Conservation (phyloP, 352 stramenopile species). For the Phytophthora pinifolia region DNA sequence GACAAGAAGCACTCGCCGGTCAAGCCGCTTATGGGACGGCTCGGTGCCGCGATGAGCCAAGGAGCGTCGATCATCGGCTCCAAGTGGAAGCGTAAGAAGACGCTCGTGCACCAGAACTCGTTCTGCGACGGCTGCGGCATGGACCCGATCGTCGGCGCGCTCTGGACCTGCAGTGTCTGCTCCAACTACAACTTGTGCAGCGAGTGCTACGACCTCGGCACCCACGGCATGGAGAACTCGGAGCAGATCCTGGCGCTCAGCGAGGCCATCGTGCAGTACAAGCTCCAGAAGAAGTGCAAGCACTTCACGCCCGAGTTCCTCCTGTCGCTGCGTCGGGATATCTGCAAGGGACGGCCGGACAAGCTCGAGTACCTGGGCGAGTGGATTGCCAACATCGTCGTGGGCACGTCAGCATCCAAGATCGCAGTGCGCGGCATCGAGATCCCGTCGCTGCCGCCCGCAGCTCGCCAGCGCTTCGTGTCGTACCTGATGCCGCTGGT, state of each 20-base stretch:
- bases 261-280: constrained; percentile 70
- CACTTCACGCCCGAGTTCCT: constrained; percentile 75
- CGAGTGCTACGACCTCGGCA: constrained; percentile 71
- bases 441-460: constrained; percentile 58
- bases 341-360: constrained; percentile 76
- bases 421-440: constrained; percentile 83
- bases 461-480: constrained; percentile 70
- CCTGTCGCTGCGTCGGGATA: constrained; percentile 66
- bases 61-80: constrained; percentile 61
- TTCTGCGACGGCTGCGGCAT: constrained; percentile 78
- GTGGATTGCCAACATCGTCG: constrained; percentile 82
- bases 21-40: constrained; percentile 46
- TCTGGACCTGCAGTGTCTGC: constrained; percentile 78
- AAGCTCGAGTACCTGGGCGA: constrained; percentile 85
- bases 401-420: constrained; percentile 61
- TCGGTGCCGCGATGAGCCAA: constrained; percentile 67
- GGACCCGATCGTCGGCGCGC: constrained; percentile 57
- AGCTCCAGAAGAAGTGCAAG: constrained; percentile 78
- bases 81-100: constrained; percentile 71
- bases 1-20: constrained; percentile 41
- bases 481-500: constrained; percentile 77
- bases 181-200: constrained; percentile 69
- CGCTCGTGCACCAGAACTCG: constrained; percentile 56
- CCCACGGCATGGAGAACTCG: constrained; percentile 74
- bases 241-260: constrained; percentile 67